Evolutionary conservation across 2,329 filamentous ascomycete genomes (phyloP).

Genomic region (Trematosphaeria pertusa): DNA sequence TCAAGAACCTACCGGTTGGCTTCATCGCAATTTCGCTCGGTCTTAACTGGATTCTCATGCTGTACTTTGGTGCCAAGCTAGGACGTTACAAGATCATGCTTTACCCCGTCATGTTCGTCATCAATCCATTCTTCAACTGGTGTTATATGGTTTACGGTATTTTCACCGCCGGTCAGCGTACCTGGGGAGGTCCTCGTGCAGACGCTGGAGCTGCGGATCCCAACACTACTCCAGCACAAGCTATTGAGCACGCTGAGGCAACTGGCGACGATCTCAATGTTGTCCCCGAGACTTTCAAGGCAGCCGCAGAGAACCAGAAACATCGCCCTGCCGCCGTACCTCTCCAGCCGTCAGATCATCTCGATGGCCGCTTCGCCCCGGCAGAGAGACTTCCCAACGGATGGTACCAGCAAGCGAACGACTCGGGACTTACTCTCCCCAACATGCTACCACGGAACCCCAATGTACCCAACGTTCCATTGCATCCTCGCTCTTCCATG

Average conservation of each 20-base stretch:
- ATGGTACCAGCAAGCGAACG: conserved; percentile 73
- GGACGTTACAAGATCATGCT: conserved; percentile 92
- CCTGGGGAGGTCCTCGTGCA: conserved; percentile 92
- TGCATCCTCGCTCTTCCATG: conserved; percentile 68
- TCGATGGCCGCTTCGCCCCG: conserved; percentile 81
- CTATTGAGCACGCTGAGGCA: conserved; percentile 80
- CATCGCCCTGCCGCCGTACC: conserved; percentile 61
- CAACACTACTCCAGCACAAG: conserved; percentile 78
- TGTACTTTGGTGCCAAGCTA: conserved; percentile 90
- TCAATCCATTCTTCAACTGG: conserved; percentile 99
- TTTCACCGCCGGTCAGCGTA: conserved; percentile 90
- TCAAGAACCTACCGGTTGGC: conserved; percentile 82
- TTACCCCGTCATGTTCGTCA: conserved; percentile 92
- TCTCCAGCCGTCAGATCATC: conserved; percentile 74
- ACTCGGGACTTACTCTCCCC: conserved; percentile 67
- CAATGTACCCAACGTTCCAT: conserved; percentile 53
- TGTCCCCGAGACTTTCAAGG: conserved; percentile 81
- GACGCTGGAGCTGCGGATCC: conserved; percentile 83
- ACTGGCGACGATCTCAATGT: conserved; percentile 89
- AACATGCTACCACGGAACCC: conserved; percentile 55
- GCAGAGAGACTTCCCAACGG: conserved; percentile 72
- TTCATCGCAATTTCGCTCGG: conserved; percentile 94
- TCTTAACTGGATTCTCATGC: conserved; percentile 93
- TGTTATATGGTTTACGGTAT: conserved; percentile 97
- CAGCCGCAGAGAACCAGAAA: conserved; percentile 59